Evolutionary conservation across 73 alveolate species (phyloP).

Genomic region (Tetrahymena thermophila): DNA sequence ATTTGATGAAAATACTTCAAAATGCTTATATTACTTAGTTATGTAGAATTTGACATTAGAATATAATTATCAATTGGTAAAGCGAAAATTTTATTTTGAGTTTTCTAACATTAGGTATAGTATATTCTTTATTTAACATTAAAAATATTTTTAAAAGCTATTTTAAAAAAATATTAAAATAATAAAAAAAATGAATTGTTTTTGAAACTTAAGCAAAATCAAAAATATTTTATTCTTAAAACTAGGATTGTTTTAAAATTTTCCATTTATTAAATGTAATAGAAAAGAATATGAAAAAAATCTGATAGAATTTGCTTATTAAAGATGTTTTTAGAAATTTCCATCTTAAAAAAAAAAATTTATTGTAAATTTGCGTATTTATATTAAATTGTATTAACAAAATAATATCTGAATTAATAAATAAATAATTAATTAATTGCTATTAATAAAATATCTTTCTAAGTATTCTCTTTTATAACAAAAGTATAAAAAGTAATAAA

Average conservation of each 20-base stretch:
- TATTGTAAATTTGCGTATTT: not conserved
- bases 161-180: too few species aligned
- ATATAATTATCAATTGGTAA: too few species aligned
- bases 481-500: not conserved
- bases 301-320: not conserved
- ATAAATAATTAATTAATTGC: not conserved
- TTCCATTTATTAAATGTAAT: not conserved
- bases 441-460: not conserved
- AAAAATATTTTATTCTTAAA: too few species aligned
- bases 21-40: too few species aligned
- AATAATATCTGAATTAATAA: not conserved
- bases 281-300: not conserved
- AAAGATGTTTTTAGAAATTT: not conserved
- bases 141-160: too few species aligned
- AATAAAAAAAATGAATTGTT: too few species aligned
- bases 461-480: not conserved
- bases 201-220: too few species aligned
- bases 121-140: too few species aligned
- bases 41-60: too few species aligned
- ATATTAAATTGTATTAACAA: not conserved
- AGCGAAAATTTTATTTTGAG: too few species aligned
- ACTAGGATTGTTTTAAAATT: not conserved
- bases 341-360: not conserved
- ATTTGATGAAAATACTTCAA: too few species aligned
- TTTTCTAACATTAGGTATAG: too few species aligned